phyloP scores from a whole-genome alignment of 2,329 filamentous ascomycete species.

The Diaporthe sp. region DNA sequence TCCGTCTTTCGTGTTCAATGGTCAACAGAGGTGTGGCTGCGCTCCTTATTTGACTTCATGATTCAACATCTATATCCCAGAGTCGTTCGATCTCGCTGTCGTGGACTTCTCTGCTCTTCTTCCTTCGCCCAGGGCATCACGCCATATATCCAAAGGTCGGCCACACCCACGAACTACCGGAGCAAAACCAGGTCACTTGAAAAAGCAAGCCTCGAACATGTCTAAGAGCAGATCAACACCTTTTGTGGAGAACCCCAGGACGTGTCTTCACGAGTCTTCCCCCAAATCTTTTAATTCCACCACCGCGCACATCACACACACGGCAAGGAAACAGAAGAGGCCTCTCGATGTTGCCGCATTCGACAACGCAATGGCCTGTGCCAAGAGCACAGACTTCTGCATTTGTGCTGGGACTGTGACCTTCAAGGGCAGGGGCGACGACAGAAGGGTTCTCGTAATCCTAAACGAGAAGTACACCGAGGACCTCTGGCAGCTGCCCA shows the following conservation, averaged over 20 bases:
- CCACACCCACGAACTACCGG: neutral
- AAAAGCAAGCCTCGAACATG: neutral
- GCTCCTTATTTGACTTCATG: neutral
- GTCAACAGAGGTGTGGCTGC: neutral
- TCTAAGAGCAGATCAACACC: slow-evolving; percentile 15
- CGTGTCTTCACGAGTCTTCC: neutral
- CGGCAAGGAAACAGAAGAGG: neutral
- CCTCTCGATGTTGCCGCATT: slow-evolving; percentile 48
- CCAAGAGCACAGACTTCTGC: slow-evolving; percentile 57
- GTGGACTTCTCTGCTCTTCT: neutral
- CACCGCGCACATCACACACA: neutral
- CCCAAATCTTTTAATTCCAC: neutral
- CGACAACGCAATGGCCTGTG: slow-evolving; percentile 53
- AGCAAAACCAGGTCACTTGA: neutral
- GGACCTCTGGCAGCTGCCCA: slow-evolving; percentile 60
- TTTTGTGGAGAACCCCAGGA: slow-evolving; percentile 7
- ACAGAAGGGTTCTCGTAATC: slow-evolving; percentile 57
- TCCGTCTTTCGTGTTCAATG: neutral
- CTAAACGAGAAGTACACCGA: slow-evolving; percentile 55
- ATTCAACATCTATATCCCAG: neutral
- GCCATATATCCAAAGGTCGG: neutral
- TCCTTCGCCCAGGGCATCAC: neutral
- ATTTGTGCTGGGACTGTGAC: slow-evolving; percentile 63
- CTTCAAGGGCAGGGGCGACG: slow-evolving; percentile 51
- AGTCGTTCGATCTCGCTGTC: neutral